Evolutionary conservation across 202 grass and related monocot species (phyloP).

Genomic region (Digitaria exilis): DNA sequence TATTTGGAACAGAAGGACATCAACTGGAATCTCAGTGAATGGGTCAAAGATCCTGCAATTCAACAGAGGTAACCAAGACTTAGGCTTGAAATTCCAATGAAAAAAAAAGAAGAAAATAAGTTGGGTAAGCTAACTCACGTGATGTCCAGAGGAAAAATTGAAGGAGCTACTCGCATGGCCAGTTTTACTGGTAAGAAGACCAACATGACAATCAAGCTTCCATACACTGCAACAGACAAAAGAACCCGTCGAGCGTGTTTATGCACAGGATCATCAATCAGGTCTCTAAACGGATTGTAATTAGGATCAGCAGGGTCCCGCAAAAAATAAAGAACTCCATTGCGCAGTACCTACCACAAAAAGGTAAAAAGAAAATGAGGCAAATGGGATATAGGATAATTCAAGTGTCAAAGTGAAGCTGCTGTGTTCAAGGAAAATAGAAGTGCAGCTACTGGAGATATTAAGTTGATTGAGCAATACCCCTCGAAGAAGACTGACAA

Average conservation of each 20-base stretch:
- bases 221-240: conserved; percentile 95
- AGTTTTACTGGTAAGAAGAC: conserved; percentile 99
- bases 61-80: background rate
- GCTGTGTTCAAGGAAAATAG: no score
- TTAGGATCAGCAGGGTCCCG: conserved; percentile 98
- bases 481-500: conserved; percentile 98
- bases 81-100: background rate
- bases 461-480: conserved; percentile 50
- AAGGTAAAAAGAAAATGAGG: conserved; percentile 25
- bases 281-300: conserved; percentile 95
- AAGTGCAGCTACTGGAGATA: conserved; percentile 21
- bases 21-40: conserved; percentile 92
- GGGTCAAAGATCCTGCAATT: conserved; percentile 94
- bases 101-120: background rate
- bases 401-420: background rate
- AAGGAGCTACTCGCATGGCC: conserved; percentile 79
- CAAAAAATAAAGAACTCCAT: conserved; percentile 97
- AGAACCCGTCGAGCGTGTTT: conserved; percentile 95
- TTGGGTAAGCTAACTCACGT: conserved; percentile 50
- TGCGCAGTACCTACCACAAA: conserved; percentile 69
- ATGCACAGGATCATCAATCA: conserved; percentile 95
- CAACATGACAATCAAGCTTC: conserved; percentile 98
- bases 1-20: conserved; percentile 92
- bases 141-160: conserved; percentile 88
- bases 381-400: background rate